A percentile compares a stretch with the other conserved stretches of the same genome.
Conservation (phyloP, 148 eudicot genomes). For the Salicornia ramosissima region DNA sequence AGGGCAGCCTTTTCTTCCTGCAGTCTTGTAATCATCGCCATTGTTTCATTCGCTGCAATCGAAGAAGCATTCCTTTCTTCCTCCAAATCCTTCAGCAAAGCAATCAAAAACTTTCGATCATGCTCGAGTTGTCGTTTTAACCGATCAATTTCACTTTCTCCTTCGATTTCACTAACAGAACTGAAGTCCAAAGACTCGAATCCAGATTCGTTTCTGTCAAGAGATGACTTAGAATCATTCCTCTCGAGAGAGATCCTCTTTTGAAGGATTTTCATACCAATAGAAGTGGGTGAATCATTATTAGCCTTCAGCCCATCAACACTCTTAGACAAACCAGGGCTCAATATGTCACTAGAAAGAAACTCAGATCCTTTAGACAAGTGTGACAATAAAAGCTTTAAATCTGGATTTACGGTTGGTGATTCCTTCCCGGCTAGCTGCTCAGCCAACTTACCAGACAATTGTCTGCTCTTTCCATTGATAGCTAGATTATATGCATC, state of each 20-base stretch:
- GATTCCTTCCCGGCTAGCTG: slow-evolving; percentile 61
- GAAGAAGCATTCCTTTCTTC: slow-evolving; percentile 96
- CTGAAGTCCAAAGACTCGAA: slow-evolving; percentile 42
- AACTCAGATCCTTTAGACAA: slow-evolving; percentile 62
- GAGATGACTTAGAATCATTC: slow-evolving; percentile 64
- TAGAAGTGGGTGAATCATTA: slow-evolving; percentile 38
- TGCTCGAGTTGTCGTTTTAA: slow-evolving; percentile 83
- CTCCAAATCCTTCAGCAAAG: slow-evolving; percentile 77
- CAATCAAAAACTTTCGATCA: slow-evolving; percentile 59
- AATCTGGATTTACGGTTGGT: slow-evolving; percentile 50
- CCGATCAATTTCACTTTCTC: slow-evolving; percentile 64
- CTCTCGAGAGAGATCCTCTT: slow-evolving; percentile 78
- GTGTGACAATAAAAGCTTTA: slow-evolving; percentile 73
- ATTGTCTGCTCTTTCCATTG: slow-evolving; percentile 57
- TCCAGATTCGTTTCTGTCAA: slow-evolving; percentile 56
- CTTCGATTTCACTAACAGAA: slow-evolving; percentile 74
- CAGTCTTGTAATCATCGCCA: slow-evolving; percentile 94
- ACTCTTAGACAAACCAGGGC: slow-evolving; percentile 58
- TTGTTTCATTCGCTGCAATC: slow-evolving; percentile 79
- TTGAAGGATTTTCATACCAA: slow-evolving; percentile 59
- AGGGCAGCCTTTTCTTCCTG: slow-evolving; percentile 96
- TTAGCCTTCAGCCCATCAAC: slow-evolving; percentile 44
- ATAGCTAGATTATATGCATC: slow-evolving; percentile 91
- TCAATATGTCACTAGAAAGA: slow-evolving; percentile 38
- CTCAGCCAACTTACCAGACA: slow-evolving; percentile 63